A percentile compares a stretch with the other conserved stretches of the same genome.
Evolutionary conservation across 768 basidiomycete species (phyloP).

Genomic region (Amylocystis lapponica): DNA sequence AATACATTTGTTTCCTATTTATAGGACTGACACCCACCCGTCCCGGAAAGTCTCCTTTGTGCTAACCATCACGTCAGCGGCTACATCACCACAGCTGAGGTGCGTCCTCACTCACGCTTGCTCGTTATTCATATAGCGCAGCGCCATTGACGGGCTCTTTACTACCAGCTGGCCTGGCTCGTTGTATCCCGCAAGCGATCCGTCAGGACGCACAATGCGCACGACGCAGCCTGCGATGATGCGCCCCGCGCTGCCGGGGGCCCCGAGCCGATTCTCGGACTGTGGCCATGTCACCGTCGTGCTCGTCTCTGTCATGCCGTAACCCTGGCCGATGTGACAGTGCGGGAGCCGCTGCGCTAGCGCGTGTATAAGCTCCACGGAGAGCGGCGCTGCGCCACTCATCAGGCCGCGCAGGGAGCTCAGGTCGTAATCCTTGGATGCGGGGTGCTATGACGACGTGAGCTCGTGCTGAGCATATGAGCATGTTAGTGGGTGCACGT

Average conservation of each 20-base stretch:
- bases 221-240: slow-evolving; percentile 53
- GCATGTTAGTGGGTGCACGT: too few relatives aligned
- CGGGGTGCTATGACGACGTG: slow-evolving; percentile 38
- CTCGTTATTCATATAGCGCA: slow-evolving; percentile 53
- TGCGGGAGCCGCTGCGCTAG: slow-evolving; percentile 21
- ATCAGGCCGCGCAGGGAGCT: slow-evolving; percentile 41
- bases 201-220: slow-evolving; percentile 53
- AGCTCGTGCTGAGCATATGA: background rate
- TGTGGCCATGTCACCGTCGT: slow-evolving; percentile 46
- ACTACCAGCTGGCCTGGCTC: slow-evolving; percentile 62
- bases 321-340: slow-evolving; percentile 15
- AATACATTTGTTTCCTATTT: background rate
- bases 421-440: slow-evolving; percentile 44
- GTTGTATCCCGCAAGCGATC: slow-evolving; percentile 46
- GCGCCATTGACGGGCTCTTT: slow-evolving; percentile 52
- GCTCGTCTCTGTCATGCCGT: slow-evolving; percentile 56
- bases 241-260: slow-evolving; percentile 51
- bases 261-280: slow-evolving; percentile 37
- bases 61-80: slow-evolving; percentile 4
- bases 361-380: slow-evolving; percentile 40
- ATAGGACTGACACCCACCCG: slow-evolving; percentile 14
- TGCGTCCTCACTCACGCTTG: slow-evolving; percentile 47
- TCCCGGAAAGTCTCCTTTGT: slow-evolving; percentile 19
- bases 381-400: slow-evolving; percentile 55
- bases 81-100: background rate